Evolutionary conservation across 768 basidiomycete genomes (phyloP), one percentile per base, ranked within the genome.

Genomic region (Rhodotorula babjevae): DNA sequence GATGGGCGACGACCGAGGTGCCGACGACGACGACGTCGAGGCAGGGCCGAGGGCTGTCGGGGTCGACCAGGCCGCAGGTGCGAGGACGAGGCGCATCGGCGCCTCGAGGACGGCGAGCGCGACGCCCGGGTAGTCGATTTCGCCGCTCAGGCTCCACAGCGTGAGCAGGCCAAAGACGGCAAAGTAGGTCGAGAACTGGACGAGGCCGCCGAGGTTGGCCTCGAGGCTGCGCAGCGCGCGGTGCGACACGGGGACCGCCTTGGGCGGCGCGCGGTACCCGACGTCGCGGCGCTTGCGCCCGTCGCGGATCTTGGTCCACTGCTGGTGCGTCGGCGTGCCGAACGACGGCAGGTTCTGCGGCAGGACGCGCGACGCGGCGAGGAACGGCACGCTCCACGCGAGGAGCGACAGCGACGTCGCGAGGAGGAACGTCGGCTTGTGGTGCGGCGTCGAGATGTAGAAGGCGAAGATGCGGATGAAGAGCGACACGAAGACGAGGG

Each of bases 281-380:
- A 89, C 67, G 86, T 89, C 72, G 75, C 82, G 31, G 83, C 86
- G 9, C 85, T 85, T 33, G 73, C 86, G 58, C 82, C 85, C 33
- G 82, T 86, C 15, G 86, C 85, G 31, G 85, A 84, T 65, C 77
- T 89, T 77, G 78, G 88, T 25, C 80, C 88, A 62, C n/a, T 61
- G 63, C 36, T 60, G 63, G 55, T 76, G 75, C 0, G 75, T 76
- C 27, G 75, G 75, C 12, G 75, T 67, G 21, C 75, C 75, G 67
- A 76, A 76, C 3, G 69, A 61, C 8, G 75, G 75, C 19, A 73
- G 67, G 58, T 76, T 76, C 40, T 76, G 75, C 16, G 75, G 75
- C 23, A 76, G 72, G 46, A 76, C 69, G n/a, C 75, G 68, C 14
- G 72, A 73, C n/a, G 75, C 75, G n/a, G 72, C 72, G 55, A 76